Base-by-base conservation (phyloP, 2,329 filamentous ascomycete genomes). In the Diplodia corticola region DNA sequence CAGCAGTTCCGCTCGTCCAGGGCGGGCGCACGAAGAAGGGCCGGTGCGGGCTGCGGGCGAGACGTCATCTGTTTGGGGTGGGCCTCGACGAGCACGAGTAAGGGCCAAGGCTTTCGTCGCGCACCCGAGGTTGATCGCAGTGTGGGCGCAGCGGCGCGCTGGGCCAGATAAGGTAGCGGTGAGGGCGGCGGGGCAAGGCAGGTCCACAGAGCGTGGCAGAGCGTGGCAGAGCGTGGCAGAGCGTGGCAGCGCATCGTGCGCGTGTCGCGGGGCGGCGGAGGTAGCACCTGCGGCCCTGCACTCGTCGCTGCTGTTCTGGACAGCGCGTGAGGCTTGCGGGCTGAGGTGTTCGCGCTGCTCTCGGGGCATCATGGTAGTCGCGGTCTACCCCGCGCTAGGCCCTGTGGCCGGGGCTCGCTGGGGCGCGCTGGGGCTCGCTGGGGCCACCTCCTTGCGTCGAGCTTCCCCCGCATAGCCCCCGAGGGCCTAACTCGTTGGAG, bases 311-410 rank as follows among this genome's bases (percentile, higher is more conserved):
- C 57, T 13, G 44, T 50, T 61, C 57, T 61, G 57, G 57, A 44
- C 57, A 24, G 57, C 24, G 57, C 57, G 57, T 49, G 57, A 61
- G 35, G 57, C 54, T 59, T 59, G 54, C 33, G n/a, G n/a, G 54
- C 57, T 49, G 57, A 22, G 30, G 24, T 46, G 55, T n/a, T 40
- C 48, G 48, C 26, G 26, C 26, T 15, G 54, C 30, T 57, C 57
- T 49, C 57, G 20, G 57, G 44, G 60, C 60, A 63, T 51, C 60
- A 63, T 26, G 60, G 48, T 63, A 28, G 48, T 53, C 60, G n/a
- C n/a, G 49, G 48, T 4, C 60, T 63, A 63, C 60, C 60, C 60
- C 60, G 60, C 60, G 60, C 60, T 63, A 53, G 48, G 20, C 59
- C 35, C 40, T 48, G 46, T 35, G 28, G 35, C 35, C 7, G n/a